A percentile compares a stretch with the other conserved stretches of the same genome.
Conservation (phyloP, 805 yeast genomes). For the Candida krabiensis region DNA sequence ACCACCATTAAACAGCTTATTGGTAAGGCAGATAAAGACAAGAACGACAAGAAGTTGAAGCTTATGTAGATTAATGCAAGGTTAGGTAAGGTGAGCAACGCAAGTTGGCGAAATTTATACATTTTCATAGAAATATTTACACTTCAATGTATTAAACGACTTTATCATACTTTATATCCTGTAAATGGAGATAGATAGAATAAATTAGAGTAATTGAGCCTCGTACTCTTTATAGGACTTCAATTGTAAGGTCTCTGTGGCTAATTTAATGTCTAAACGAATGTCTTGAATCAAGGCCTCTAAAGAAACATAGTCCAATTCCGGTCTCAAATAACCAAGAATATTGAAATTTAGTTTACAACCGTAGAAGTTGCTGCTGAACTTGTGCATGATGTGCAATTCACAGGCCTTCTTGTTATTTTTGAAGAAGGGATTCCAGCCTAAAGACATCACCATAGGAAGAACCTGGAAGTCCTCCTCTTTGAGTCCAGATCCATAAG, state of each 20-base stretch:
- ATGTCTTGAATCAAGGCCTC: slow-evolving; percentile 88
- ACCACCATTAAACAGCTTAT: slow-evolving; percentile 35
- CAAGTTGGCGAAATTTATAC: too few relatives aligned
- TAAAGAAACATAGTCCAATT: slow-evolving; percentile 73
- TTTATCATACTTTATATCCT: background rate
- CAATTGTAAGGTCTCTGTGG: slow-evolving; percentile 47
- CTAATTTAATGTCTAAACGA: slow-evolving; percentile 71
- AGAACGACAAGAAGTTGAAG: slow-evolving; percentile 30
- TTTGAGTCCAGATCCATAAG: slow-evolving; percentile 55
- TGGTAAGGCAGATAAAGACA: slow-evolving; percentile 18
- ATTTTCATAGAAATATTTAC: too few relatives aligned
- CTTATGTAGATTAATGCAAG: slow-evolving; percentile 26
- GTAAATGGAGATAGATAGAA: too few relatives aligned
- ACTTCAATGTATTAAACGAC: background rate
- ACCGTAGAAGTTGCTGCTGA: slow-evolving; percentile 74
- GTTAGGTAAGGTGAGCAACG: background rate
- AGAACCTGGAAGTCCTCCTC: slow-evolving; percentile 46
- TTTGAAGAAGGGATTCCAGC: slow-evolving; percentile 91
- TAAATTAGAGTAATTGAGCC: slow-evolving; percentile 10
- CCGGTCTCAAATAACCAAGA: slow-evolving; percentile 90
- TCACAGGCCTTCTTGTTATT: slow-evolving; percentile 83
- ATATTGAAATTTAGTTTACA: slow-evolving; percentile 67
- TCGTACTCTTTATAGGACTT: slow-evolving; percentile 41
- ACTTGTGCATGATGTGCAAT: slow-evolving; percentile 79
- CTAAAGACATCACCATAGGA: slow-evolving; percentile 95